Evolutionary conservation across 805 yeast genomes (phyloP).

Genomic region (Candida pseudofarinosa): DNA sequence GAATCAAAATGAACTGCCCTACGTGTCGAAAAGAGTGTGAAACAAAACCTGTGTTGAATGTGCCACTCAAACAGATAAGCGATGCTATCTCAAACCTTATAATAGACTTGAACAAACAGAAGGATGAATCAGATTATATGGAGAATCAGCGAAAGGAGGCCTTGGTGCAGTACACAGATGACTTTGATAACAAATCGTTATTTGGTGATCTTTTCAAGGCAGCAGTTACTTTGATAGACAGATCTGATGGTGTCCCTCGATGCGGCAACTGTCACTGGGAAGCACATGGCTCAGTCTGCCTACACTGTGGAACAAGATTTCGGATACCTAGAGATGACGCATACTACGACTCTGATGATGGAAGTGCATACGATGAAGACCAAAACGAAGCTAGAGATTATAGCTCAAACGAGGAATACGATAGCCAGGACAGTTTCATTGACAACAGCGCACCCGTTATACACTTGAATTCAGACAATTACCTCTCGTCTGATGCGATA

Average conservation of each 20-base stretch:
- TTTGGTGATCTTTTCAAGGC: slow-evolving; percentile 51
- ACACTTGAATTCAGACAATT: neutral
- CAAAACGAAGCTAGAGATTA: slow-evolving; percentile 20
- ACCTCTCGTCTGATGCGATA: neutral
- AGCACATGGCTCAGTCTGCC: slow-evolving; percentile 60
- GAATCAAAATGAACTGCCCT: slow-evolving; percentile 59
- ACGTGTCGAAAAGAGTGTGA: slow-evolving; percentile 53
- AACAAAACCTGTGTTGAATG: slow-evolving; percentile 50
- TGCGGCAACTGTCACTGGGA: slow-evolving; percentile 83
- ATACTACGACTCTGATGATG: slow-evolving; percentile 35
- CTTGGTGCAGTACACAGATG: slow-evolving; percentile 35
- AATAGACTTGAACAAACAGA: slow-evolving; percentile 26
- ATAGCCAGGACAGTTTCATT: slow-evolving; percentile 31
- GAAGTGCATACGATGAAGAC: slow-evolving; percentile 32
- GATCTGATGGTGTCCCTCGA: slow-evolving; percentile 67
- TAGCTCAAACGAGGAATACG: slow-evolving; percentile 19
- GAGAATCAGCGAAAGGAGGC: slow-evolving; percentile 22
- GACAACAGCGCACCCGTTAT: slow-evolving; percentile 15
- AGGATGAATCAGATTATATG: slow-evolving; percentile 19
- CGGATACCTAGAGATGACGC: slow-evolving; percentile 28
- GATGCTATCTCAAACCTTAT: slow-evolving; percentile 35
- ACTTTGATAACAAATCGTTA: slow-evolving; percentile 31
- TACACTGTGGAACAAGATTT: slow-evolving; percentile 62
- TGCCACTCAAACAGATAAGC: slow-evolving; percentile 46
- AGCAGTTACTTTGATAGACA: slow-evolving; percentile 47